phyloP scores from a whole-genome alignment of 2,329 filamentous ascomycete genomes.

The Ophiostoma quercus region DNA sequence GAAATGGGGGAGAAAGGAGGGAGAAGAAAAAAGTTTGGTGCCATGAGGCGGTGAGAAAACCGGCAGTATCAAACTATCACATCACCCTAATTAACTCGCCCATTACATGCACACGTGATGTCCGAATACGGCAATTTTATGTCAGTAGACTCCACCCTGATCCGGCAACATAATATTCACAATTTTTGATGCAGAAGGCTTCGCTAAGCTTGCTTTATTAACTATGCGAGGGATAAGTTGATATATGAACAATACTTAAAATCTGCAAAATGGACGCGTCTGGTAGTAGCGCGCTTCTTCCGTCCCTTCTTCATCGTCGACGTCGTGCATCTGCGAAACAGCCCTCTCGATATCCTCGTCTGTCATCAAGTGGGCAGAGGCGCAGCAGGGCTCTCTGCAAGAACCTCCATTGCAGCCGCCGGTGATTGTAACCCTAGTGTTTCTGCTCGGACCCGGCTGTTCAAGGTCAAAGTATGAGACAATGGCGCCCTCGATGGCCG shows the following conservation, averaged over 20 bases:
- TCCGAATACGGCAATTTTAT: not conserved
- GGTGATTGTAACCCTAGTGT: not conserved
- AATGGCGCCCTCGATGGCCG: not conserved
- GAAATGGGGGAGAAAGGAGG: not conserved
- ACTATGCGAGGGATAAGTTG: no score
- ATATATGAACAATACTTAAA: no score
- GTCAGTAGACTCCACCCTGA: not conserved
- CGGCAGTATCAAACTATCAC: not conserved
- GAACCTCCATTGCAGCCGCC: not conserved
- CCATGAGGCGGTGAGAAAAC: not conserved
- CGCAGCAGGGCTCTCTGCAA: not conserved
- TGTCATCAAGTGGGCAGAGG: not conserved
- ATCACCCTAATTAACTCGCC: no score
- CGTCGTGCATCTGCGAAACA: not conserved
- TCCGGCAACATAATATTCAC: not conserved
- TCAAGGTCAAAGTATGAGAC: not conserved
- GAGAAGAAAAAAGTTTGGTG: not conserved
- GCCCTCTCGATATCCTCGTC: not conserved
- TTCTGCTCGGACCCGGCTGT: not conserved
- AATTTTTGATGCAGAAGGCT: no score
- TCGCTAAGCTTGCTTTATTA: no score
- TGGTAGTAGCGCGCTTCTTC: not conserved
- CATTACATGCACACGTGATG: not conserved
- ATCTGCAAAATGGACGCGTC: not conserved
- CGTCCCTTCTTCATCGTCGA: no score